These are phyloP conservation scores for Xylaria palmicola DNA, from an alignment of 495 filamentous ascomycete species.

Conservation along the genomic window DNA sequence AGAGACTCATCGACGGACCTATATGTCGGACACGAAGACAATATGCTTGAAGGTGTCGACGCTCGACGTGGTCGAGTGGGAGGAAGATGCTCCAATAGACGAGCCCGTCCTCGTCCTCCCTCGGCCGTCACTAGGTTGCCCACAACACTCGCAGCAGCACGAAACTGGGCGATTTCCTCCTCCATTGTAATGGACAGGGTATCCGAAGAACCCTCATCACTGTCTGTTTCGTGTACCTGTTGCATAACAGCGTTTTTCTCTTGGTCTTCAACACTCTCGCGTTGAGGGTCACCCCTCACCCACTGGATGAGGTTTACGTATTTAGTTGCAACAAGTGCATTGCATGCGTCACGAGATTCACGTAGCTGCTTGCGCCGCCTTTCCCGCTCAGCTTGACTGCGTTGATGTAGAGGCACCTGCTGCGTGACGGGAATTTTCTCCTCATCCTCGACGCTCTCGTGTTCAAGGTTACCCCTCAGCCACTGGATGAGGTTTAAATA, in stretches of 20 bases:
- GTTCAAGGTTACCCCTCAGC: slow-evolving; percentile 13
- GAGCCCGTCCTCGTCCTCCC: slow-evolving; percentile 35
- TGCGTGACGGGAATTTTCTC: slow-evolving; percentile 39
- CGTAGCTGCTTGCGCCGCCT: background rate
- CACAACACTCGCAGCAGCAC: slow-evolving; percentile 45
- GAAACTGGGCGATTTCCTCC: slow-evolving; percentile 50
- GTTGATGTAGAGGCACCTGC: slow-evolving; percentile 13
- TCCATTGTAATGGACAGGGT: slow-evolving; percentile 35
- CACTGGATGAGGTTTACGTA: slow-evolving; percentile 16
- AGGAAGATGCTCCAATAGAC: slow-evolving; percentile 1
- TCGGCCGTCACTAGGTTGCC: slow-evolving; percentile 46
- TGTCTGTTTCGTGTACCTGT: slow-evolving; percentile 11
- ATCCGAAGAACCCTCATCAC: slow-evolving; percentile 28
- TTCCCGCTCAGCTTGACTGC: slow-evolving; percentile 2
- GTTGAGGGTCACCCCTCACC: slow-evolving; percentile 13
- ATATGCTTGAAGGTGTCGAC: slow-evolving; percentile 25
- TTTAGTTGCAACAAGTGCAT: slow-evolving; percentile 24
- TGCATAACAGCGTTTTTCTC: slow-evolving; percentile 39
- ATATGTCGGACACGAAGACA: slow-evolving; percentile 31
- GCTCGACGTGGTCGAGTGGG: slow-evolving; percentile 9
- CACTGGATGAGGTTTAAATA: slow-evolving; percentile 16
- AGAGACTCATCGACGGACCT: slow-evolving; percentile 38
- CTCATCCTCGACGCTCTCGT: slow-evolving; percentile 27
- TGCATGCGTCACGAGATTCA: slow-evolving; percentile 3
- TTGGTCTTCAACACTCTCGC: slow-evolving; percentile 27